Conservation (phyloP, 306 rosid genomes). For the Ormosia emarginata region DNA sequence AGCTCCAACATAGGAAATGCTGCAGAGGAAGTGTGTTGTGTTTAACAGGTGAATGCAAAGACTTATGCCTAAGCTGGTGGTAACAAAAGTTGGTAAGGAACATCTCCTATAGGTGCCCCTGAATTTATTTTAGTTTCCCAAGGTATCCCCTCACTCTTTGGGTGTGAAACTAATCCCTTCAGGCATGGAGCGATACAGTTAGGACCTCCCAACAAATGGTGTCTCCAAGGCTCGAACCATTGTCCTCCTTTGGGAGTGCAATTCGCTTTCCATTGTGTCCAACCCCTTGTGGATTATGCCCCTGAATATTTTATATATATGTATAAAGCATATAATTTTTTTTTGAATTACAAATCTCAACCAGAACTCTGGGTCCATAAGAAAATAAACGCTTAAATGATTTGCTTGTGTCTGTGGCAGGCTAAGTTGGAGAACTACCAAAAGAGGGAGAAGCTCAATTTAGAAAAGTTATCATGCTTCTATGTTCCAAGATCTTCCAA, state of each 20-base stretch:
- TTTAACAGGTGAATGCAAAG: background rate
- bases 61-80: background rate
- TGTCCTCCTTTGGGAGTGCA: too few species aligned
- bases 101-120: background rate
- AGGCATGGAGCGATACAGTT: too few species aligned
- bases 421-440: background rate
- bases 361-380: background rate
- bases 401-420: background rate
- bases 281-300: background rate
- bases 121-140: too few species aligned
- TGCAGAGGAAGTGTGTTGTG: background rate
- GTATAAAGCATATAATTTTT: background rate
- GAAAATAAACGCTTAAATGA: background rate
- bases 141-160: too few species aligned
- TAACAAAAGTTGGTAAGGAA: background rate
- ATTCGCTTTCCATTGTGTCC: too few species aligned
- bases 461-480: background rate
- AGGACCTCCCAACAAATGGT: too few species aligned
- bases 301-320: background rate
- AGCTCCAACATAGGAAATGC: background rate
- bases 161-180: too few species aligned
- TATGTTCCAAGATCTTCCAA: background rate
- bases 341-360: background rate
- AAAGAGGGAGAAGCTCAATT: background rate
- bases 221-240: too few species aligned